Base-by-base conservation (phyloP, 148 eudicot species). In the Simmondsia chinensis region DNA sequence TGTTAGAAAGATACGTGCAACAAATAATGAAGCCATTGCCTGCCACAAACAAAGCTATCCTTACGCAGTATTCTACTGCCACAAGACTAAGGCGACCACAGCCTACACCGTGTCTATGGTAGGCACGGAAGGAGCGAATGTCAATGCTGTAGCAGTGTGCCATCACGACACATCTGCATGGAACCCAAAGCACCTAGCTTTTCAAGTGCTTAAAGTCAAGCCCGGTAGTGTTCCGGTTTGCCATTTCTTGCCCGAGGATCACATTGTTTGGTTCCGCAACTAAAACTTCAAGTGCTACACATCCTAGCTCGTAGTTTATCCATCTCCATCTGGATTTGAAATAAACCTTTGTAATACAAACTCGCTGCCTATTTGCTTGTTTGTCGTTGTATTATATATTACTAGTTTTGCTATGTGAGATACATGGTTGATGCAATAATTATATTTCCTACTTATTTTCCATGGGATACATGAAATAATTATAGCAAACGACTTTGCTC, bases 171-270 rank as follows among this genome's bases (percentile, higher is more conserved):
- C 94, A 1, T 56, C 84, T 1, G 47, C 23, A 27, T 83, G 87
- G 94, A 76, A 79, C 51, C 88, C 94, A 0, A 66, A 69, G 40
- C 82, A 80, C 19, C 44, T 80, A 69, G 81, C 84, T 6, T 80
- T 83, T 21, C 67, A 61, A 39, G 64, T 74, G 38, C 72, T 83
- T 9, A 66, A 74, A 28, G 84, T 76, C 9, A 64, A 71, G 57
- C 87, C 88, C 0, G 88, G 84, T 34, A 63, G 38, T 44, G 63
- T 52, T 26, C 83, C 87, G 0, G 46, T 83, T 22, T 83, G 94
- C 46, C 94, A 83, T 52, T 76, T 79, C 43, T 69, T 83, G 13
- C 83, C 83, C 2, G 66, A 72, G 27, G 82, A 75, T 64, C 80
- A 64, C 35, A 22, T 64, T 18, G 58, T 57, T 9, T 56, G 69